These are phyloP conservation scores for Andalucia godoyi DNA, from an alignment of 78 protist genomes.

Conservation along the genomic window DNA sequence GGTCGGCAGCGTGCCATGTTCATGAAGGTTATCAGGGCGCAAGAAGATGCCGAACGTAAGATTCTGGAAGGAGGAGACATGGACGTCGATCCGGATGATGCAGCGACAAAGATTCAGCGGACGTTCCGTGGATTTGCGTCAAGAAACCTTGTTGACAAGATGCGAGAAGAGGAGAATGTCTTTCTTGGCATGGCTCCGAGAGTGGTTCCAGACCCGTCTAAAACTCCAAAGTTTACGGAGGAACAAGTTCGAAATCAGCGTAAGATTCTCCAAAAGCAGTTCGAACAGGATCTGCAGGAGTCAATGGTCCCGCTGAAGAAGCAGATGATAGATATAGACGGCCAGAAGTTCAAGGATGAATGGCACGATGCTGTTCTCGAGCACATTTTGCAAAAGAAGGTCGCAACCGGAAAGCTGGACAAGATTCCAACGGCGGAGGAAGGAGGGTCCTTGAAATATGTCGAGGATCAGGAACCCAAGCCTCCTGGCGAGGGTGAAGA, in stretches of 20 bases:
- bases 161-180: constrained; percentile 31
- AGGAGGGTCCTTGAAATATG: constrained; percentile 17
- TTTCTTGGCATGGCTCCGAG: constrained; percentile 39
- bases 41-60: constrained; percentile 21
- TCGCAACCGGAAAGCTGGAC: neutral
- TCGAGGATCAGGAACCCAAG: neutral
- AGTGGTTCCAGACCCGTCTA: neutral
- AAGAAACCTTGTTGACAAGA: neutral
- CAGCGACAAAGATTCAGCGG: constrained; percentile 23
- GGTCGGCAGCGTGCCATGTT: constrained; percentile 31
- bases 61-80: neutral
- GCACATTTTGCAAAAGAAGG: neutral
- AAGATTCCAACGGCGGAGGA: constrained; percentile 31
- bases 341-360: constrained; percentile 34
- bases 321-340: no score
- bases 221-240: neutral
- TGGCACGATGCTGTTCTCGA: constrained; percentile 21
- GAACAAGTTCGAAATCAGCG: neutral
- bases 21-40: neutral
- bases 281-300: neutral
- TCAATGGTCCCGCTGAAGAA: constrained; percentile 3
- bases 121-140: constrained; percentile 10
- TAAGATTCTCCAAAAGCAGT: neutral
- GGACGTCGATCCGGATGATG: constrained; percentile 17
- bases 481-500: neutral